Evolutionary conservation across 148 eudicot genomes (phyloP), one percentile per base, ranked within the genome.

Genomic region (Cornus florida): DNA sequence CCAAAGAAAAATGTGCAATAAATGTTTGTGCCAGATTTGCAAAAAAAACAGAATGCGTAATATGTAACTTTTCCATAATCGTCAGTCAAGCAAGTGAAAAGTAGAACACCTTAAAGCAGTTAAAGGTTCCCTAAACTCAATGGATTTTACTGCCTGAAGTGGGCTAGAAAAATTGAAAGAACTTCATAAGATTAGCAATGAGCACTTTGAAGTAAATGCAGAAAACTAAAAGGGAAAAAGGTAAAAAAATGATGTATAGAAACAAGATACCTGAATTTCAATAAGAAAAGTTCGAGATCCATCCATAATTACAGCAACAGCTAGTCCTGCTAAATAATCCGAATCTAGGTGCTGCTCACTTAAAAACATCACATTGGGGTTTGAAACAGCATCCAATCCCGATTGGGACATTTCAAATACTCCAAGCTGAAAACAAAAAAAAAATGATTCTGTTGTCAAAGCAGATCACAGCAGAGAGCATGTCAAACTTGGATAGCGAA

Each of bases 251-350:
- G 73, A 77, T 10, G 5, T 3, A 17, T 20, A 2, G 71, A 77
- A 77, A 20, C 32, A 20, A 79, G 62, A 46, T 74, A 92, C 99
- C 99, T 96, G 99, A 83, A 96, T 90, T 89, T 94, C 97, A 75
- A 96, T 82, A 62, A 96, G 87, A 81, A 96, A 96, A 78, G 93
- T 83, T 80, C 99, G 95, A 82, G 99, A 92, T 43, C 97, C 97
- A 83, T 96, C 98, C 88, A 96, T 87, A 71, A 92, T 81, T 16
- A 85, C 98, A 77, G 98, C 88, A 67, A 92, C 90, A 75, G 99
- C 99, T 80, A 91, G 80, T 81, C 99, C 99, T 70, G 98, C 93
- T 80, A 92, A 84, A 82, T 85, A 79, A 35, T 94, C 99, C n/a
- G 99, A 94, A 78, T 92, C 89, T 74, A 88, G 68, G 73, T 88